Conservation (phyloP, 805 yeast genomes). For the Schwanniomyces vanrijiae region DNA sequence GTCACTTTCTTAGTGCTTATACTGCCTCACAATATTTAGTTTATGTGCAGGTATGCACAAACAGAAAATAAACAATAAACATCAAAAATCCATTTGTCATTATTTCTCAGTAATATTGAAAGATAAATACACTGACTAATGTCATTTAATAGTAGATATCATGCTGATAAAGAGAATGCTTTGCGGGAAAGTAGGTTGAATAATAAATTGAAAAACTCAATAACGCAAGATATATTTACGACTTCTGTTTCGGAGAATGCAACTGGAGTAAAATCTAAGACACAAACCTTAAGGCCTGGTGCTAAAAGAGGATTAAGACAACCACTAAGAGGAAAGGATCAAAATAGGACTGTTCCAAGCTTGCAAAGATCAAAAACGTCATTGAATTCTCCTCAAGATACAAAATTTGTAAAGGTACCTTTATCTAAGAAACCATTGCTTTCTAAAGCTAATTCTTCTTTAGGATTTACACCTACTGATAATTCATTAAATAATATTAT, state of each 20-base stretch:
- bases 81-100: not conserved
- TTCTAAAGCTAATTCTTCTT: slow-evolving; percentile 34
- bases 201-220: not conserved
- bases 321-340: slow-evolving; percentile 43
- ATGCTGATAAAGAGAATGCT: slow-evolving; percentile 13
- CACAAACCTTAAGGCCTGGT: slow-evolving; percentile 1
- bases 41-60: not conserved
- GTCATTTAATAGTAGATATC: slow-evolving; percentile 1
- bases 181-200: not conserved
- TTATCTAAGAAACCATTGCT: slow-evolving; percentile 23
- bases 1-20: not conserved
- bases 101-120: not conserved
- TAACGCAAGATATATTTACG: not conserved
- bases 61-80: not conserved
- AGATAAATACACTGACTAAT: not conserved
- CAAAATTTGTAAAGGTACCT: slow-evolving; percentile 5
- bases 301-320: slow-evolving; percentile 16
- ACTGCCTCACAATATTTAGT: not conserved
- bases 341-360: slow-evolving; percentile 24
- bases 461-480: slow-evolving; percentile 29
- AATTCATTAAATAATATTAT: not conserved
- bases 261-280: not conserved
- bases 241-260: not conserved
- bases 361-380: slow-evolving; percentile 32
- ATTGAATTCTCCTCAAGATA: not conserved